Conservation (phyloP, 257 asterid genomes). For the Paraleonurus japonicus region DNA sequence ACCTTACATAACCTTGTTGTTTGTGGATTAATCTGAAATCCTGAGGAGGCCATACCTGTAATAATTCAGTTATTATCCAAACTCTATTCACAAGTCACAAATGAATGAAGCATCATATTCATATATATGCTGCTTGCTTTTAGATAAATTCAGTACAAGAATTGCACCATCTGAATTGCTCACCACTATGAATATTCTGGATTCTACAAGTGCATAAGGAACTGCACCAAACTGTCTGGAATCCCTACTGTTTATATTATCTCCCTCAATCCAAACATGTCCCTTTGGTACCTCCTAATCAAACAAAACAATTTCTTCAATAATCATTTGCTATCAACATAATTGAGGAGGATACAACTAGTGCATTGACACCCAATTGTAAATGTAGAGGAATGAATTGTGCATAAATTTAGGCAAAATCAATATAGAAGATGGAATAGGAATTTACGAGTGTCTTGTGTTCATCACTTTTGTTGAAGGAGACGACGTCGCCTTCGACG, state of each 20-base stretch:
- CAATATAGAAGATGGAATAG: neutral
- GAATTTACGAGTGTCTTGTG: conserved; percentile 42
- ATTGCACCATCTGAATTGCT: conserved; percentile 30
- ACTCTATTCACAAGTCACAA: too few relatives aligned
- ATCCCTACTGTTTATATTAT: conserved; percentile 50
- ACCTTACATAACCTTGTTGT: conserved; percentile 4
- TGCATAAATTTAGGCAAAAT: neutral
- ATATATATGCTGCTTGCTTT: too few relatives aligned
- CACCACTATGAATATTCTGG: conserved; percentile 58
- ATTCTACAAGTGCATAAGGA: conserved; percentile 63
- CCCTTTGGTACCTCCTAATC: conserved; percentile 82
- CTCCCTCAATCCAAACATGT: conserved; percentile 88
- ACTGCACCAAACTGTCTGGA: conserved; percentile 76
- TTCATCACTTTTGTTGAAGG: conserved; percentile 36
- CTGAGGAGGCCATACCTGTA: conserved; percentile 61
- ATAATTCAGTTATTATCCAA: neutral
- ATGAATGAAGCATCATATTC: too few relatives aligned
- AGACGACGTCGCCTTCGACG: conserved; percentile 63
- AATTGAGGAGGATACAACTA: neutral
- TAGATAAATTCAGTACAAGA: too few relatives aligned
- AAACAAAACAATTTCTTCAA: neutral
- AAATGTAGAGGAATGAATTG: neutral
- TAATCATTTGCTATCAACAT: neutral
- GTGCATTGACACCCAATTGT: neutral
- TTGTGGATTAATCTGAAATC: conserved; percentile 44